A percentile compares a stretch with the other conserved stretches of the same genome.
Evolutionary conservation across 2,329 filamentous ascomycete genomes (phyloP).

Genomic region (Botrytis fabae): DNA sequence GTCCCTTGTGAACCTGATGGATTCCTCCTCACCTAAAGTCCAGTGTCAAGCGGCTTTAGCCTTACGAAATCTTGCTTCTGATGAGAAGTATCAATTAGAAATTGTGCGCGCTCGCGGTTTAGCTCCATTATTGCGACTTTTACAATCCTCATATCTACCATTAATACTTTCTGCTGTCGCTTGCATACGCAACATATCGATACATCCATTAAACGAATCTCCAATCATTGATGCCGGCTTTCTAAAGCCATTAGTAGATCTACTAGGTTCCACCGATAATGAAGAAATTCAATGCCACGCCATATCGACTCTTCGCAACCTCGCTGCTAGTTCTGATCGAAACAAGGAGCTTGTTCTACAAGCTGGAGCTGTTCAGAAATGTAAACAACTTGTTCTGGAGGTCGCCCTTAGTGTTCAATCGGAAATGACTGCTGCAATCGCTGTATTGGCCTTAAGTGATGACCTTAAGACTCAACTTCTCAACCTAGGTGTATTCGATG

Average conservation of each 20-base stretch:
- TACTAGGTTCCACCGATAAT: conserved; percentile 93
- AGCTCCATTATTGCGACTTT: conserved; percentile 78
- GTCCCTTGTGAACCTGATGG: conserved; percentile 93
- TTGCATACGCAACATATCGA: conserved; percentile 98
- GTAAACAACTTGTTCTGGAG: conserved; percentile 92
- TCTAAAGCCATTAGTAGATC: conserved; percentile 86
- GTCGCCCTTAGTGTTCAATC: conserved; percentile 94
- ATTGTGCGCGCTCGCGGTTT: conserved; percentile 90
- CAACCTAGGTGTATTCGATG: conserved; percentile 91
- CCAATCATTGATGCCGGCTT: conserved; percentile 98
- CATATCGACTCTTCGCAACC: conserved; percentile 92
- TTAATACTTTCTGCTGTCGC: conserved; percentile 95
- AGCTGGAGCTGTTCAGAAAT: conserved; percentile 95
- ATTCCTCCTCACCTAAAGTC: conserved; percentile 94
- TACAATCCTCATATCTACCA: conserved; percentile 93
- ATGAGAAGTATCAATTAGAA: conserved; percentile 98
- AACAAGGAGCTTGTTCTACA: conserved; percentile 98
- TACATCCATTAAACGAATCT: conserved; percentile 95
- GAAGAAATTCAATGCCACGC: conserved; percentile 99
- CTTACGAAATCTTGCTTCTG: conserved; percentile 90
- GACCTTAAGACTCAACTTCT: conserved; percentile 91
- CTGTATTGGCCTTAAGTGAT: conserved; percentile 90
- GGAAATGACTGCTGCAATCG: conserved; percentile 99
- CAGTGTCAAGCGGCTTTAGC: conserved; percentile 96
- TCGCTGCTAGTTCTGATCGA: conserved; percentile 93